A percentile compares a stretch with the other conserved stretches of the same genome.
Conservation (phyloP, 805 yeast species). For the Lipomyces sp. region DNA sequence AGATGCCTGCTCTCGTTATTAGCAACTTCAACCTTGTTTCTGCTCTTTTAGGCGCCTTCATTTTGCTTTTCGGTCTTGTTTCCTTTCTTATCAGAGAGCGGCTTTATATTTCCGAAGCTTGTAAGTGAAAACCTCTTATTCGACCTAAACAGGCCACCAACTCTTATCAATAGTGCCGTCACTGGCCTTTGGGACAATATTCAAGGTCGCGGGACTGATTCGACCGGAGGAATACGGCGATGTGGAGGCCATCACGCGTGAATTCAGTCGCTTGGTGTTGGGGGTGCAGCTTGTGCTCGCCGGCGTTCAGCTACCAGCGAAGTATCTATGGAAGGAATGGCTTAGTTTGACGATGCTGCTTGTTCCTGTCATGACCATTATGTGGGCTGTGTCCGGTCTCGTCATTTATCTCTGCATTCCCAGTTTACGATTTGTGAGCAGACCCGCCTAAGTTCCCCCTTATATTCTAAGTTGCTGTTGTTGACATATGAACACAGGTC, state of each 20-base stretch:
- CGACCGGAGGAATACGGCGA: constrained; percentile 52
- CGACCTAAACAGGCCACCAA: not conserved
- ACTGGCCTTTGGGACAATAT: constrained; percentile 56
- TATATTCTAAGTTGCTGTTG: not conserved
- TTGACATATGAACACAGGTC: constrained; percentile 2
- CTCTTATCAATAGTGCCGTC: constrained; percentile 46
- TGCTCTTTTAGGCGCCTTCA: constrained; percentile 61
- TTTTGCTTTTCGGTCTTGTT: constrained; percentile 54
- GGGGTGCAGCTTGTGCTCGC: constrained; percentile 71
- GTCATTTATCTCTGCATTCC: constrained; percentile 64
- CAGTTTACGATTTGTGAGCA: constrained; percentile 42
- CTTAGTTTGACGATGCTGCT: constrained; percentile 54
- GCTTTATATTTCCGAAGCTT: constrained; percentile 62
- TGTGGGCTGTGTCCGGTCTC: constrained; percentile 63
- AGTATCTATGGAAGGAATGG: constrained; percentile 61
- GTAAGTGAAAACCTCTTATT: constrained; percentile 1
- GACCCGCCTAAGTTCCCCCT: too few relatives aligned
- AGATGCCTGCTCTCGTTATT: constrained; percentile 22
- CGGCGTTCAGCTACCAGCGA: constrained; percentile 68
- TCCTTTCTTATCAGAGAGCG: constrained; percentile 59
- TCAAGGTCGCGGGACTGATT: constrained; percentile 58
- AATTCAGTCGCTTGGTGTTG: constrained; percentile 59
- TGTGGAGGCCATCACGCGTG: constrained; percentile 50
- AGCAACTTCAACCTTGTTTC: constrained; percentile 44
- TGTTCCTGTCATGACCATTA: constrained; percentile 66